Evolutionary conservation across 768 basidiomycete genomes (phyloP), one percentile per base, ranked within the genome.

Genomic region (Boletus speciosus): DNA sequence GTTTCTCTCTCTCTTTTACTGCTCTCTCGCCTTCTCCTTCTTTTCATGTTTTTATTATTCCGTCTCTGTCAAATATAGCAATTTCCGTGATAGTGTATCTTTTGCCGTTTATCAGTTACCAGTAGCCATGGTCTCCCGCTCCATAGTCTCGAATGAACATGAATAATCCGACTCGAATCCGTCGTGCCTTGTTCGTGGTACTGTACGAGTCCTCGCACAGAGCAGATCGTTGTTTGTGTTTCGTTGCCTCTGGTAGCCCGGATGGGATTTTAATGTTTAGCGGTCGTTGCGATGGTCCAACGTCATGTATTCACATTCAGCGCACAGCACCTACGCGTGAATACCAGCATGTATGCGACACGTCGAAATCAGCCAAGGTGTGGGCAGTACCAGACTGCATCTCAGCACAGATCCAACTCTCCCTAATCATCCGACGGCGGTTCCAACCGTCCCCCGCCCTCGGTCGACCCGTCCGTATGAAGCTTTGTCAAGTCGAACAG

Each of bases 401-500:
- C 45, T 21, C 12, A 12, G 5, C 15, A 8, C 3, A 44, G 11
- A 10, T 11, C 9, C 14, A 29, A 25, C 29, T 15, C 10, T 2
- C n/a, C 5, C 16, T 36, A 47, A 47, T 36, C 23, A 5, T 35
- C 47, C 23, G 47, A 45, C 32, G 57, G 65, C 25, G 58, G 50
- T 21, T 52, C 41, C 46, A 66, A 37, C 58, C 49, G 54, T 14
- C 63, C 63, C 0, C 63, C 65, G 3, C 47, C 62, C 0, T 61
- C 61, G 4, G 49, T 58, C 40, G 67, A 27, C 37, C 69, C 67
- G 32, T 69, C 54, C 4, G 60, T 12, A 2, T 51, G 61, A 0
- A 69, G 45, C 51, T 59, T 59, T 3, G 19, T 29, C 27, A 69
- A 23, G 35, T 69, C 63, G 10, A 65, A 67, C 38, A 71, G 29